Evolutionary conservation across 352 stramenopile species (phyloP), one percentile per base, ranked within the genome.

Genomic region (Pythium dissimile): DNA sequence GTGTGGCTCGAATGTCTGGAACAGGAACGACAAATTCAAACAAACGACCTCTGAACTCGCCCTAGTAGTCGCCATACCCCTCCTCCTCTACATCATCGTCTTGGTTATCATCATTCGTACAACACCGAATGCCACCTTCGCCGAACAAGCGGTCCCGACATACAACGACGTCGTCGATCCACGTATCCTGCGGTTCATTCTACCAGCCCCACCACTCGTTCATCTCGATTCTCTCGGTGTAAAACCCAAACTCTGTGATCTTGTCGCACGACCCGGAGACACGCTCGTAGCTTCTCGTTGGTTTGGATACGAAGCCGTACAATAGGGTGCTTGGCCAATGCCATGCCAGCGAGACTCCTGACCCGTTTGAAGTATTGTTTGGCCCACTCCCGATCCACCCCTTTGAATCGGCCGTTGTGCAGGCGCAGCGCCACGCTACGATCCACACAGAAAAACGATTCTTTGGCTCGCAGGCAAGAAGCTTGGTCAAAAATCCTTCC

Each of bases 161-260:
- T 1, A 49, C 0, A 2, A 64, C 20, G 11, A 64, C 26, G 15
- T 54, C 48, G 34, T 64, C 57, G 1, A 64, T 47, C 1, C 23
- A 39, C 10, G 48, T 64, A 20, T 62, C 54, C 24, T 62, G 54
- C 7, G 43, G 32, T 23, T 59, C 50, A 23, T 56, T 38, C 20
- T 31, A 31, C 49, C 59, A 60, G 7, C 59, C 59, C 43, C 43
- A 60, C 59, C 55, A 64, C 20, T 20, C 27, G 24, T 51, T 64
- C 3, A 50, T 6, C 21, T 9, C 56, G 26, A 21, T 24, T 0
- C 1, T 30, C 11, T 23, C 39, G 1, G 55, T 64, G 30, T 45
- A 64, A 23, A 64, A 52, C 2, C 46, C 46, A 37, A 64, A 52
- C 12, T 64, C 55, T 8, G 43, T n/a, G n/a, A 64, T 30, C n/a